Evolutionary conservation across 139 green algal genomes (phyloP).

Genomic region (Yamagishiella unicocca): DNA sequence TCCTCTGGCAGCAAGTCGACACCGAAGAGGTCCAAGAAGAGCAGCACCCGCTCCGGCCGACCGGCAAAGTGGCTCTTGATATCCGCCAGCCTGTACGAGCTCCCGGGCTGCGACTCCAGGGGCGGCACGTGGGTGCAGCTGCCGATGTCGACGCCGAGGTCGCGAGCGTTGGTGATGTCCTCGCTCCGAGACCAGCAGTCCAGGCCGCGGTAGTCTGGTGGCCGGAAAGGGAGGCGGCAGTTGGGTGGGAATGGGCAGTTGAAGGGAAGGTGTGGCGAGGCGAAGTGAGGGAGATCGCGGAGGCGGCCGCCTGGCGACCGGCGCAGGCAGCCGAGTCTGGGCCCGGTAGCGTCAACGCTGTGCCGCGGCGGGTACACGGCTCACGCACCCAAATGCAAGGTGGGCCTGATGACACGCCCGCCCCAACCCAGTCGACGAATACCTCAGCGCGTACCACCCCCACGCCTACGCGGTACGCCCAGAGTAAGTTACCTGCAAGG

Average conservation of each 20-base stretch:
- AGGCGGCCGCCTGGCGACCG: too few species aligned
- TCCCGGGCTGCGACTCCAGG: neutral
- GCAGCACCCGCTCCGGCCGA: slow-evolving; percentile 28
- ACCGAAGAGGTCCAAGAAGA: slow-evolving; percentile 48
- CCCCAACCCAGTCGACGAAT: too few species aligned
- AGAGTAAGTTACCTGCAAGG: slow-evolving; percentile 41
- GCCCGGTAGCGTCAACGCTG: too few species aligned
- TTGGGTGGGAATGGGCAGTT: too few species aligned
- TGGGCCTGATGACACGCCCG: too few species aligned
- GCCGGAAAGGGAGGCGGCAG: neutral
- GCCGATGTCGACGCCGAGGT: slow-evolving; percentile 12
- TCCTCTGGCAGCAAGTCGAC: neutral
- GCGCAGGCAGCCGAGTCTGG: too few species aligned
- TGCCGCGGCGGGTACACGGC: too few species aligned
- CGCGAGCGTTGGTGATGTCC: slow-evolving; percentile 38
- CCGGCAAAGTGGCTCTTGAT: neutral
- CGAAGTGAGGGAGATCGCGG: too few species aligned
- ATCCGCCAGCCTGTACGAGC: slow-evolving; percentile 10
- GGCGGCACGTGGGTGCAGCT: slow-evolving; percentile 21
- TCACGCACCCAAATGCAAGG: too few species aligned
- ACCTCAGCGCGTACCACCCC: too few species aligned
- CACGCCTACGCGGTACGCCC: too few species aligned
- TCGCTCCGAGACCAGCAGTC: slow-evolving; percentile 29
- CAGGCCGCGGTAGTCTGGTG: slow-evolving; percentile 22
- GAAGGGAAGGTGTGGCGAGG: too few species aligned